Evolutionary conservation across 1,139 yeast genomes (phyloP), one percentile per base, ranked within the genome.

Genomic region (Blastobotrys ciferrii): DNA sequence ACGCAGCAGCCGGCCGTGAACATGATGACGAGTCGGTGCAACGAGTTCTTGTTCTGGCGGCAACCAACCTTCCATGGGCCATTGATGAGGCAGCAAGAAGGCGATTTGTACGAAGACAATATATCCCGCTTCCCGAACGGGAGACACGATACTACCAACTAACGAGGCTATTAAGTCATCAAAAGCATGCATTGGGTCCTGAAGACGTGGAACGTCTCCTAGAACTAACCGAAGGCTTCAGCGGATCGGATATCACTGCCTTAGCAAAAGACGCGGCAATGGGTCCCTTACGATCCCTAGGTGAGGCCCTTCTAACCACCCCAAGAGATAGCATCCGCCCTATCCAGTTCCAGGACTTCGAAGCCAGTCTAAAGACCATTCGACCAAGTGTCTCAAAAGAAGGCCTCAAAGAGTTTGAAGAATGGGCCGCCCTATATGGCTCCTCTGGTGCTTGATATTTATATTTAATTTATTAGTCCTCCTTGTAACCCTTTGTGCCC

Each of bases 11-110:
- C 0, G 94, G 95, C 1, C 74, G 65, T 42, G 68, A 68, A 50
- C 60, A 58, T 46, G 55, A 51, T 20, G 63, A 58, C 42, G 84
- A 78, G 38, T 84, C 80, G 56, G 77, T 80, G 31, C 82, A 81
- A 53, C 72, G 98, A 49, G 98, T 92, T 2, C 74, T 92, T 30
- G 96, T 92, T 2, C 72, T 92, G 36, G 98, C 98, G 0, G 98
- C 98, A 1, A 92, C 99, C 0, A 92, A 92, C 65, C 69, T 92
- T 56, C 99, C 99, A 0, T 92, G 99, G 99, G 85, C 89, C 2
- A 91, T 92, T 54, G 99, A 92, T 68, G 98, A 94, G 65, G 98
- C 98, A 2, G 99, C 98, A 0, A 74, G 98, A 61, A 78, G 98
- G 65, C 77, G 98, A 58, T 92, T 92, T 70, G 96, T 87, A 4